Percentiles rank a stretch among this genome's conserved stretches.
These are phyloP conservation scores for Colletotrichum chrysophilum DNA, from an alignment of 2,329 filamentous ascomycete species.

Conservation along the genomic window DNA sequence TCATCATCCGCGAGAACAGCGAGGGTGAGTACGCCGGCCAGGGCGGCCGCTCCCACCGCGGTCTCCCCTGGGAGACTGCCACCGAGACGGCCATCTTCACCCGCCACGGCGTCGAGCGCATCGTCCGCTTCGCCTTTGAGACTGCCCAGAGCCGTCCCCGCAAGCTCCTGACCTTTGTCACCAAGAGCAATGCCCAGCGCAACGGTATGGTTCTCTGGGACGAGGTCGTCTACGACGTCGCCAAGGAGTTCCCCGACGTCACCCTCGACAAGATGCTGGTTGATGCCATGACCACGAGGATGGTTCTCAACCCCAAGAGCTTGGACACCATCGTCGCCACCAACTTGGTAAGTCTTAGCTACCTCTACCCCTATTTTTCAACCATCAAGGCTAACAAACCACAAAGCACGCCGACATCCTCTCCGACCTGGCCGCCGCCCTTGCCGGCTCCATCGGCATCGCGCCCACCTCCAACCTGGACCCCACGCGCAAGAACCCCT, in stretches of 20 bases:
- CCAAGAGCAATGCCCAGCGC: constrained; percentile 69
- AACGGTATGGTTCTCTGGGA: constrained; percentile 75
- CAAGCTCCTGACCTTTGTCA: constrained; percentile 67
- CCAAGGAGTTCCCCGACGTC: constrained; percentile 64
- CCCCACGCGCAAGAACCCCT: constrained; percentile 54
- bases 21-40: constrained; percentile 71
- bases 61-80: constrained; percentile 61
- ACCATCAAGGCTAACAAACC: neutral
- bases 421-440: constrained; percentile 69
- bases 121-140: constrained; percentile 69
- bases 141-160: constrained; percentile 54
- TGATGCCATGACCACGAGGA: constrained; percentile 52
- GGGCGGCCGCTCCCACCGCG: constrained; percentile 63
- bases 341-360: constrained; percentile 48
- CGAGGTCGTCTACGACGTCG: constrained; percentile 60
- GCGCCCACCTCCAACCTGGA: constrained; percentile 71
- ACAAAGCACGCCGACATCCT: constrained; percentile 61
- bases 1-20: constrained; percentile 70
- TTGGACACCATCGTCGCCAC: constrained; percentile 69
- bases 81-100: constrained; percentile 71
- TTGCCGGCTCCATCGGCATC: constrained; percentile 73
- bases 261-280: constrained; percentile 68
- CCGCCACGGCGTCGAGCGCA: constrained; percentile 61
- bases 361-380: neutral
- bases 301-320: constrained; percentile 63